Evolutionary conservation across 805 yeast genomes (phyloP), one percentile per base, ranked within the genome.

Genomic region (Candida pseudofarinosa): DNA sequence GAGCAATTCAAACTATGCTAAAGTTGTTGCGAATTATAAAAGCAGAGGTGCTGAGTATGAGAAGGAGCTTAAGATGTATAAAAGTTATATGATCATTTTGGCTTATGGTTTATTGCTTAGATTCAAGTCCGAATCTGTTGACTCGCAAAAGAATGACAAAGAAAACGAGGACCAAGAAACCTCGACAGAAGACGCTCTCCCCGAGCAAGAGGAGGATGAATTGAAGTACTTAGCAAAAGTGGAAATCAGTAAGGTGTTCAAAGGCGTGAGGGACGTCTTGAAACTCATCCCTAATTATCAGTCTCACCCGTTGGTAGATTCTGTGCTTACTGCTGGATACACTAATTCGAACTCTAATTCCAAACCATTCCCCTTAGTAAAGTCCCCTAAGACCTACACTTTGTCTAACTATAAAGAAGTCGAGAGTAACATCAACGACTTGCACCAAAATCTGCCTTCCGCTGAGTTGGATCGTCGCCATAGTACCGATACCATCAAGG

Each of bases 21-120:
- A 57, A 40, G 58, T 74, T 8, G 45, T 60, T 30, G 46, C 46
- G 38, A 77, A 77, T 54, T 76, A 61, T 51, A 67, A 69, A 17
- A 55, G 58, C 39, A 73, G 68, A 42, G 50, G 65, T n/a, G 59
- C 55, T 35, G 75, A 73, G 45, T 69, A 75, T 50, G 72, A 71
- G 47, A 55, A 56, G 32, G 80, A 76, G 45, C 56, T 72, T 49
- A 55, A 60, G 42, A 67, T 73, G 54, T 74, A 73, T 53, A 74
- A 69, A 54, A 58, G 59, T 43, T 77, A 77, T 54, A 60, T 76
- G 33, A 55, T 65, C 28, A 65, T 68, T 40, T 60, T 77, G 35
- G 77, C 73, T n/a, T 64, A 63, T 49, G 80, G 76, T 0, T 67
- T 76, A 44, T 70, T 67, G 43, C 58, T 74, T 44, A 63, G 80